Evolutionary conservation across 83 land plant species (phyloP).

Genomic region (Isoetes engelmannii): DNA sequence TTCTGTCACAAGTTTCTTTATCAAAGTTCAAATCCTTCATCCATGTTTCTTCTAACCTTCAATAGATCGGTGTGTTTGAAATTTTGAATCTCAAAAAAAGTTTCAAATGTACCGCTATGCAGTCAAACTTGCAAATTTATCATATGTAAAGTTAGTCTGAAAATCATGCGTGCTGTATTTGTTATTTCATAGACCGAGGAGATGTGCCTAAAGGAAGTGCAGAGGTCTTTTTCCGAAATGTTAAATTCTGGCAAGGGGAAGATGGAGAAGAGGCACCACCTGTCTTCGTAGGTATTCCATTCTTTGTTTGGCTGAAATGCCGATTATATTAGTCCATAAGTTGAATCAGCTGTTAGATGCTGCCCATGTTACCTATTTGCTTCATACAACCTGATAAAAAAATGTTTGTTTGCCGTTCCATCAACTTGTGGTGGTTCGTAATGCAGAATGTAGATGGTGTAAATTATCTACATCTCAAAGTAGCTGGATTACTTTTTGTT

Average conservation of each 20-base stretch:
- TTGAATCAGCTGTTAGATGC: background rate
- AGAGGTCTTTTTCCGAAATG: slow-evolving; percentile 93
- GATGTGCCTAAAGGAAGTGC: slow-evolving; percentile 93
- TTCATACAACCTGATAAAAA: background rate
- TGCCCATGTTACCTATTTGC: background rate
- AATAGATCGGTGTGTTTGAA: background rate
- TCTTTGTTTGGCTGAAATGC: background rate
- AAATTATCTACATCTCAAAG: slow-evolving; percentile 91
- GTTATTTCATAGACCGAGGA: slow-evolving; percentile 62
- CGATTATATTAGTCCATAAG: background rate
- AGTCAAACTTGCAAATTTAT: background rate
- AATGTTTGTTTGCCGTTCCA: no score
- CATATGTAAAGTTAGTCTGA: background rate
- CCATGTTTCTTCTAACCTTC: background rate
- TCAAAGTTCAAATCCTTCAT: background rate
- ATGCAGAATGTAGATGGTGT: slow-evolving; percentile 91
- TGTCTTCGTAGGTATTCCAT: slow-evolving; percentile 83
- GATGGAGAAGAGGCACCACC: slow-evolving; percentile 96
- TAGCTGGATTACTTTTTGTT: slow-evolving; percentile 86
- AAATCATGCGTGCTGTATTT: background rate
- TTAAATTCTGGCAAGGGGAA: slow-evolving; percentile 93
- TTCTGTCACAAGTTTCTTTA: background rate
- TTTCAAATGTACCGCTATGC: background rate
- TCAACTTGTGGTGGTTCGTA: slow-evolving; percentile 3
- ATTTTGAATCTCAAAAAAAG: background rate